A percentile compares a stretch with the other conserved stretches of the same genome.
phyloP scores from a whole-genome alignment of 352 stramenopile genomes.

The Pythium phragmiticola region DNA sequence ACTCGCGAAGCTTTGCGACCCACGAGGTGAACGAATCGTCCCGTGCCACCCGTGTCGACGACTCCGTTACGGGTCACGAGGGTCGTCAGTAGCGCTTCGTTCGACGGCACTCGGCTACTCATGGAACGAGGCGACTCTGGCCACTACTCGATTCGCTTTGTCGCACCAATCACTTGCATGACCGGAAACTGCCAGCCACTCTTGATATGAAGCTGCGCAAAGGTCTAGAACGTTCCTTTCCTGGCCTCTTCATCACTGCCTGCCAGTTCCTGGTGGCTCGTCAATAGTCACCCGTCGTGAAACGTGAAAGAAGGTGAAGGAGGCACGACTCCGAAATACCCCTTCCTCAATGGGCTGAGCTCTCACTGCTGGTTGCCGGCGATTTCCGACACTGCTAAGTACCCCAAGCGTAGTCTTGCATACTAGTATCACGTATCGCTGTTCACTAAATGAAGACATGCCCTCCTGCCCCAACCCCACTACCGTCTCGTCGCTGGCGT shows the following conservation, averaged over 20 bases:
- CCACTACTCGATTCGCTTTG: not conserved
- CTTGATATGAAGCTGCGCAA: not conserved
- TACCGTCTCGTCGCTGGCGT: too few species aligned
- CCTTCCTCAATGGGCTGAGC: too few species aligned
- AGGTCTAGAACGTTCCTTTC: not conserved
- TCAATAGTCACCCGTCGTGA: too few species aligned
- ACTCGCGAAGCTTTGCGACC: not conserved
- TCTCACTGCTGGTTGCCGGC: too few species aligned
- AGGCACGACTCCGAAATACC: too few species aligned
- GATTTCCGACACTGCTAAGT: too few species aligned
- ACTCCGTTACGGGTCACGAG: not conserved
- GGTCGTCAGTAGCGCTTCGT: not conserved
- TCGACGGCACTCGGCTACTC: not conserved
- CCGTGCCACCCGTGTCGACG: not conserved
- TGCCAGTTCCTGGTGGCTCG: too few species aligned
- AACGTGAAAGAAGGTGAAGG: too few species aligned
- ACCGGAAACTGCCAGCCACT: conserved; percentile 5
- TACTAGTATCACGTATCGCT: too few species aligned
- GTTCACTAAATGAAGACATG: too few species aligned
- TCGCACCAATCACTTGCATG: not conserved
- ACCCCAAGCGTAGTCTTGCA: too few species aligned
- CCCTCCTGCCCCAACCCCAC: too few species aligned
- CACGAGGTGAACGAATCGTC: not conserved
- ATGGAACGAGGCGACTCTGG: not conserved
- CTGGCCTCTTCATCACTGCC: not conserved